Evolutionary conservation across 352 stramenopile genomes (phyloP).

Genomic region (Aphanomyces cochlioides): DNA sequence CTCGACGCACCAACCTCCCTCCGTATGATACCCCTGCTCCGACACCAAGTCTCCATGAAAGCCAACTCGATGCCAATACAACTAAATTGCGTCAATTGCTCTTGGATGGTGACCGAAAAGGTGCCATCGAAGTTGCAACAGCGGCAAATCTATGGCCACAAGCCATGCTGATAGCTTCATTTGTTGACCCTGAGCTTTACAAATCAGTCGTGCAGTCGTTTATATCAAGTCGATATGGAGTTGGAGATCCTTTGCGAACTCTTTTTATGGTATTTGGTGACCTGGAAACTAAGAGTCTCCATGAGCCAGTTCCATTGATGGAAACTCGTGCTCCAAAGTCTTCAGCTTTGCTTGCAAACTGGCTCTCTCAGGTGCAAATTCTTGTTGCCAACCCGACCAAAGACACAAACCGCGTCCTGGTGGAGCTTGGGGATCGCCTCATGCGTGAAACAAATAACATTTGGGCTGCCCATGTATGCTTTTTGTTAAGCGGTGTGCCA

Average conservation of each 20-base stretch:
- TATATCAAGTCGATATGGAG: conserved; percentile 70
- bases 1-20: conserved; percentile 3
- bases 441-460: conserved; percentile 65
- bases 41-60: neutral
- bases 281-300: conserved; percentile 78
- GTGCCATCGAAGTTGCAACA: conserved; percentile 70
- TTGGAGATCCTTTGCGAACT: conserved; percentile 68
- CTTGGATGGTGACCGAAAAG: conserved; percentile 70
- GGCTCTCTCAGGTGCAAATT: conserved; percentile 78
- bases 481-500: conserved; percentile 62
- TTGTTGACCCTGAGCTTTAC: conserved; percentile 83
- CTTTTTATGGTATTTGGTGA: conserved; percentile 80
- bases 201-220: conserved; percentile 73
- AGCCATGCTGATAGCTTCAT: conserved; percentile 82
- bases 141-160: conserved; percentile 81
- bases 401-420: conserved; percentile 75
- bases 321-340: conserved; percentile 33
- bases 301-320: conserved; percentile 69
- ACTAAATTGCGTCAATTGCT: conserved; percentile 65
- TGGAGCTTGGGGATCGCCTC: conserved; percentile 75
- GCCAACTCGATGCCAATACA: conserved; percentile 39
- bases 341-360: conserved; percentile 63
- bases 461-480: conserved; percentile 75
- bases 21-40: conserved; percentile 7
- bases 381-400: conserved; percentile 73